Conservation (phyloP, 1,139 yeast species). For the Suhomyces choctaworum region DNA sequence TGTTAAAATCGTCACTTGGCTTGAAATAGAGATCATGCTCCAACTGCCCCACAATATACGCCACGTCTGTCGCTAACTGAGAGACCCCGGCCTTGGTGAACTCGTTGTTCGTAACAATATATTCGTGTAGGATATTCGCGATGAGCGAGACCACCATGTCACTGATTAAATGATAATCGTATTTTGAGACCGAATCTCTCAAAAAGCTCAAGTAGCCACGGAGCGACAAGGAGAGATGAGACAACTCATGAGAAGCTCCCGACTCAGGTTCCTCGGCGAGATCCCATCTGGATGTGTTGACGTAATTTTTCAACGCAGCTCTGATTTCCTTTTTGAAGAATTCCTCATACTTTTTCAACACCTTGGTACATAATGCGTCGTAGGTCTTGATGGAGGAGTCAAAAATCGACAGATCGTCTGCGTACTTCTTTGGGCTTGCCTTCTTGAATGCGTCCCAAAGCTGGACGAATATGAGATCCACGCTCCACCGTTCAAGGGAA, state of each 20-base stretch:
- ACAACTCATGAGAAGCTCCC: conserved; percentile 37
- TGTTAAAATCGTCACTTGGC: conserved; percentile 19
- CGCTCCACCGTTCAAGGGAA: conserved; percentile 62
- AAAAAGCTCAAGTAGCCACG: conserved; percentile 39
- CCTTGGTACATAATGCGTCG: conserved; percentile 36
- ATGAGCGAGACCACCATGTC: conserved; percentile 47
- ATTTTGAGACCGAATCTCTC: conserved; percentile 28
- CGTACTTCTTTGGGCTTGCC: conserved; percentile 19
- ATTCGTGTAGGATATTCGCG: conserved; percentile 53
- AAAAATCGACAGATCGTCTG: conserved; percentile 48
- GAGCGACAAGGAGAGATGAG: conserved; percentile 33
- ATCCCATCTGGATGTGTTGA: conserved; percentile 43
- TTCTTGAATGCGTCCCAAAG: conserved; percentile 52
- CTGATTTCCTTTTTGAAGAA: conserved; percentile 55
- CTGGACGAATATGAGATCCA: conserved; percentile 63
- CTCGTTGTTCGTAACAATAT: conserved; percentile 61
- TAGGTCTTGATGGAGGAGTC: conserved; percentile 54
- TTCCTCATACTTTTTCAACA: conserved; percentile 40
- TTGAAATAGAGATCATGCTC: conserved; percentile 23
- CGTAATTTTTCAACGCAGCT: conserved; percentile 52
- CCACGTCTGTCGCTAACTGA: conserved; percentile 58
- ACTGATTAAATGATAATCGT: conserved; percentile 31
- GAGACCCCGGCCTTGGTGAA: conserved; percentile 57
- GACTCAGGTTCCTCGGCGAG: conserved; percentile 20
- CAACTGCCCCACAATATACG: conserved; percentile 43